phyloP scores from a whole-genome alignment of 2,329 filamentous ascomycete genomes.

The Tolypocladium inflatum region DNA sequence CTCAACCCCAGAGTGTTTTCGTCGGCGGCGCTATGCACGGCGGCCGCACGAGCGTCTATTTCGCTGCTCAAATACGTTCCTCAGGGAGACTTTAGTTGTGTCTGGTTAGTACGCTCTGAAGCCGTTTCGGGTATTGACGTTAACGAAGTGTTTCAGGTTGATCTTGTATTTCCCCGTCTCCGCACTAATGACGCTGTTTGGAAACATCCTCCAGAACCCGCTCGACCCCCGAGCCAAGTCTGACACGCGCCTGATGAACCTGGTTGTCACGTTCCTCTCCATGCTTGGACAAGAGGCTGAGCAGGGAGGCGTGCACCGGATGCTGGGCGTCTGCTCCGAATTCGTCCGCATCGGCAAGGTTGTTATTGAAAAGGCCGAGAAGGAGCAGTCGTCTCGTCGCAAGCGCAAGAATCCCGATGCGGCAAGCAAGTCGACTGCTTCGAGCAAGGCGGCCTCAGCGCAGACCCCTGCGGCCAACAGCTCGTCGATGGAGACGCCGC shows the following conservation, averaged over 20 bases:
- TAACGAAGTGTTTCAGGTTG: constrained; percentile 42
- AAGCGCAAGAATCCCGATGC: constrained; percentile 70
- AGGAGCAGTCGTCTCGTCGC: constrained; percentile 66
- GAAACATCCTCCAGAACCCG: constrained; percentile 93
- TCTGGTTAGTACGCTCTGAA: constrained; percentile 59
- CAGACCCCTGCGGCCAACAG: constrained; percentile 1
- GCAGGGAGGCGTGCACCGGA: constrained; percentile 83
- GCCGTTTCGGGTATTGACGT: not conserved
- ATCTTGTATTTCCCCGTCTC: constrained; percentile 96
- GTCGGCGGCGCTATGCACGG: constrained; percentile 84
- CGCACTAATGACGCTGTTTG: constrained; percentile 87
- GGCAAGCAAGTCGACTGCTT: constrained; percentile 7
- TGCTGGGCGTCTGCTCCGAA: constrained; percentile 90
- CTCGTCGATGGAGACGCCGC: constrained; percentile 2
- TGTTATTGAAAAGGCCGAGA: constrained; percentile 85
- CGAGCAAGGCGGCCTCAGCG: not conserved
- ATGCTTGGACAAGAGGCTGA: constrained; percentile 84
- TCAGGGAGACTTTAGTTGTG: constrained; percentile 86
- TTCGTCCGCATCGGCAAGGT: constrained; percentile 90
- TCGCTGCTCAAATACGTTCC: constrained; percentile 93
- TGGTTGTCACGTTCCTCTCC: constrained; percentile 85
- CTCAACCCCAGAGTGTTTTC: constrained; percentile 92
- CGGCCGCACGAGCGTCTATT: constrained; percentile 85
- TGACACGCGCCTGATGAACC: constrained; percentile 82
- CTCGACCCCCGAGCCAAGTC: constrained; percentile 80